Base-by-base conservation (phyloP, 1,139 yeast species). In the Saccharomyces hybrid region DNA sequence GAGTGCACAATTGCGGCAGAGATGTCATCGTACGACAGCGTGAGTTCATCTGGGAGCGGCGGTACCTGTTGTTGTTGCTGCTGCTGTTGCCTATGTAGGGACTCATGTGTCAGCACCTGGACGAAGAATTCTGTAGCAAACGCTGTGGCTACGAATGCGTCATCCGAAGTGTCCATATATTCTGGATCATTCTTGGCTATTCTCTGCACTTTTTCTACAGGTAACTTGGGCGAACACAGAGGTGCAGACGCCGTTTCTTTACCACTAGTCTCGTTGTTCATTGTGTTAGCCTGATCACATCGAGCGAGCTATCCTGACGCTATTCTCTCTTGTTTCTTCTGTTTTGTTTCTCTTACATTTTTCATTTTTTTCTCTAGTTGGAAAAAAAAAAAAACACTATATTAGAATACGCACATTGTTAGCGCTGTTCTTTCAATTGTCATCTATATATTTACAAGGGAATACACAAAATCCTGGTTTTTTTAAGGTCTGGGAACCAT, bases 141-240 rank as follows among this genome's bases (percentile, higher is more conserved):
- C 0, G 95, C 95, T 1, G 95, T 79, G 14, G 96, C 84, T 62
- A 84, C 86, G 11, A 87, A 88, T 0, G 97, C 95, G 42, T 85
- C 77, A 54, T 83, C 86, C 1, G 95, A 81, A 3, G 93, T 84
- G 1, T 88, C 81, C 16, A 79, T 73, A 62, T 86, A 88, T 50
- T 88, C 96, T 11, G 95, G 93, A 67, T 93, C 99, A 70, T 87
- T 81, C 66, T 87, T 89, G 66, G 95, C 83, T 55, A 91, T 87
- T 65, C 85, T 79, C 68, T 88, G 89, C 59, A 91, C 85, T 62
- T 90, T 85, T 1, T 95, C 80, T 27, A 89, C 73, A 7, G 97
- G 97, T 41, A 91, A 72, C 1, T 59, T 52, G 11, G 64, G 67
- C 26, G 53, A 54, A 25, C 5, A 20, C 13, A 9, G 31, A 4